phyloP scores from a whole-genome alignment of 2,329 filamentous ascomycete genomes.

The Fusarium nurragi region DNA sequence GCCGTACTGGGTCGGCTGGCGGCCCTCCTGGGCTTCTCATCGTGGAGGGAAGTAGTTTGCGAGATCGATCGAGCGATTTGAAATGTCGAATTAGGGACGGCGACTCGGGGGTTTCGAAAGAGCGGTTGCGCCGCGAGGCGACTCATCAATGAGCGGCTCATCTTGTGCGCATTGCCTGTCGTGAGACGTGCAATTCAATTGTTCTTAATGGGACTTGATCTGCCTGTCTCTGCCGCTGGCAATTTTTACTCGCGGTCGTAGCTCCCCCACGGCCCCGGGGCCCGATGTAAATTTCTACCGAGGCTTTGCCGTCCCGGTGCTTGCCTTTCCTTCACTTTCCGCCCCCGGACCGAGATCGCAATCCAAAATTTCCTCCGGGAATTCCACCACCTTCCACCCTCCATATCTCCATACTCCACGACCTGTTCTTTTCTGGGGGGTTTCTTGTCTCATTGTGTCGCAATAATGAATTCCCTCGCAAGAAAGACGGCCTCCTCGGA shows the following conservation, averaged over 20 bases:
- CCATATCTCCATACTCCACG: conserved; percentile 39
- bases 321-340: conserved; percentile 44
- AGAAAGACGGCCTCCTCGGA: conserved; percentile 56
- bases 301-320: conserved; percentile 50
- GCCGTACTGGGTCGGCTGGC: conserved; percentile 43
- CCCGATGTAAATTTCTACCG: conserved; percentile 38
- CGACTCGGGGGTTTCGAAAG: conserved; percentile 42
- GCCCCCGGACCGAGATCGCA: conserved; percentile 51
- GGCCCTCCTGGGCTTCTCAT: conserved; percentile 40
- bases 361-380: conserved; percentile 52
- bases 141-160: conserved; percentile 57
- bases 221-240: conserved; percentile 24
- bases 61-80: conserved; percentile 51
- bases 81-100: conserved; percentile 33
- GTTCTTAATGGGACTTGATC: conserved; percentile 18
- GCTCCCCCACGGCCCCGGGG: conserved; percentile 16
- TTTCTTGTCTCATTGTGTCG: conserved; percentile 35
- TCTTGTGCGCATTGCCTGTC: conserved; percentile 49
- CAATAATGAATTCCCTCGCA: conserved; percentile 59
- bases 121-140: conserved; percentile 56
- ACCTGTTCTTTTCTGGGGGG: conserved; percentile 46
- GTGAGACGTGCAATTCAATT: conserved; percentile 19
- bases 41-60: conserved; percentile 48
- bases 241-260: conserved; percentile 42
- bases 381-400: conserved; percentile 45